phyloP scores from a whole-genome alignment of 2,329 filamentous ascomycete genomes.

The Fonsecaea monophora region DNA sequence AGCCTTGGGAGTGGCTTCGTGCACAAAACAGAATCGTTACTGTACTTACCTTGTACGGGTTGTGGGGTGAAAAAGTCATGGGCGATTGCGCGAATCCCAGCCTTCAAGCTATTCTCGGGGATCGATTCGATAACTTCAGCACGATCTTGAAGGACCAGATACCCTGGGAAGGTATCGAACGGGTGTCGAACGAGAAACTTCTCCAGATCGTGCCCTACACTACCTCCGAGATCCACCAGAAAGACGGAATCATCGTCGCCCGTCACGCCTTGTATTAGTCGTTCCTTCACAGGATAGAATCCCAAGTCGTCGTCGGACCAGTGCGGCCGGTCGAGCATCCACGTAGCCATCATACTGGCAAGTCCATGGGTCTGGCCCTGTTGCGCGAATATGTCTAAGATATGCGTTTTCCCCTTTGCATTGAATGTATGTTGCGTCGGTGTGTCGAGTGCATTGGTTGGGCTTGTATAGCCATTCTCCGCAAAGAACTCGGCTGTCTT shows the following conservation, averaged over 20 bases:
- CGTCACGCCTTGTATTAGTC: conserved; percentile 36
- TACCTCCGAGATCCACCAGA: conserved; percentile 41
- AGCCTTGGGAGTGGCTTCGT: neutral
- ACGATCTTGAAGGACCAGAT: conserved; percentile 41
- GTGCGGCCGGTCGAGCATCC: conserved; percentile 42
- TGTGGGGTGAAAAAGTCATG: conserved; percentile 41
- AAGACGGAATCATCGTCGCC: conserved; percentile 40
- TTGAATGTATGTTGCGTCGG: conserved; percentile 37
- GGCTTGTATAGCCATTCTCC: conserved; percentile 21
- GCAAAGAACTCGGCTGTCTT: conserved; percentile 38
- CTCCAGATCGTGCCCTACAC: conserved; percentile 38
- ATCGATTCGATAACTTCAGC: conserved; percentile 36
- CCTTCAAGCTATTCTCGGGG: conserved; percentile 27
- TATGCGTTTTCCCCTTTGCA: conserved; percentile 30
- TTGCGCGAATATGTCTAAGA: conserved; percentile 35
- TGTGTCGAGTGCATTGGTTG: conserved; percentile 25
- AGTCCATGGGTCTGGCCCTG: conserved; percentile 34
- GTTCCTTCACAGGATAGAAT: conserved; percentile 43
- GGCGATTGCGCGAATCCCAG: conserved; percentile 29
- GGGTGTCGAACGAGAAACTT: conserved; percentile 28
- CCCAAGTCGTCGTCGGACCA: conserved; percentile 42
- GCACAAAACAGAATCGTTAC: neutral
- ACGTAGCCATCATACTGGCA: conserved; percentile 39
- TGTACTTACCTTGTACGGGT: conserved; percentile 38
- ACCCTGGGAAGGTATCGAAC: conserved; percentile 26